Conservation (phyloP, 2,329 filamentous ascomycete genomes). For the Fusarium verrucosum region DNA sequence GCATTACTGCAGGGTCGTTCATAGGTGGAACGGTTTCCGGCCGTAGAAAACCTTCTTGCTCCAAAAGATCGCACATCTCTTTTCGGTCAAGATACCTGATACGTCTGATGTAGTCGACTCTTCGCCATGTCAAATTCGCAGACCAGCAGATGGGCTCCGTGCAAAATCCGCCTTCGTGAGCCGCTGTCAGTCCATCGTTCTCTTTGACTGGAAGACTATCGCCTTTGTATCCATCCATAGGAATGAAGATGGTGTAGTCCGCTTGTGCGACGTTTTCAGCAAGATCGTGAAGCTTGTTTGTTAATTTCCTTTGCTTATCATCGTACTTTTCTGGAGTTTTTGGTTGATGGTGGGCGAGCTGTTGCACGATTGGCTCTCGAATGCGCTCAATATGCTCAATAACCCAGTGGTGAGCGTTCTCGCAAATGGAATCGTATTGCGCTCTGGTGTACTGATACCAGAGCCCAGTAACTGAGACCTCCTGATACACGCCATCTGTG, state of each 20-base stretch:
- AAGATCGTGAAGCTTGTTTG: constrained; percentile 41
- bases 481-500: neutral
- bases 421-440: constrained; percentile 35
- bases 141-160: constrained; percentile 24
- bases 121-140: constrained; percentile 2
- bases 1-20: constrained; percentile 14
- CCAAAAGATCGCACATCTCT: neutral
- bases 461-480: constrained; percentile 30
- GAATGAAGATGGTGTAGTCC: constrained; percentile 41
- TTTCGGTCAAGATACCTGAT: constrained; percentile 5
- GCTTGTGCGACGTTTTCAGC: constrained; percentile 34
- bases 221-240: constrained; percentile 45
- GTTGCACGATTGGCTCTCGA: constrained; percentile 19
- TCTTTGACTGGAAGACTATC: constrained; percentile 24
- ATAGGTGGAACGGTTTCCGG: too few species aligned
- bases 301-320: constrained; percentile 27
- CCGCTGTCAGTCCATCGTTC: neutral
- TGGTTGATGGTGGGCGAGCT: constrained; percentile 5
- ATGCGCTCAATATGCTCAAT: constrained; percentile 38
- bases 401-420: constrained; percentile 41
- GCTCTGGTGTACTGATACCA: constrained; percentile 43
- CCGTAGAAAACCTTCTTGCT: neutral
- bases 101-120: constrained; percentile 7
- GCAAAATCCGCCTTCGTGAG: neutral
- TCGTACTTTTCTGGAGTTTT: neutral